A percentile compares a stretch with the other conserved stretches of the same genome.
phyloP scores from a whole-genome alignment of 2,329 filamentous ascomycete genomes.

The Fusarium sp. region DNA sequence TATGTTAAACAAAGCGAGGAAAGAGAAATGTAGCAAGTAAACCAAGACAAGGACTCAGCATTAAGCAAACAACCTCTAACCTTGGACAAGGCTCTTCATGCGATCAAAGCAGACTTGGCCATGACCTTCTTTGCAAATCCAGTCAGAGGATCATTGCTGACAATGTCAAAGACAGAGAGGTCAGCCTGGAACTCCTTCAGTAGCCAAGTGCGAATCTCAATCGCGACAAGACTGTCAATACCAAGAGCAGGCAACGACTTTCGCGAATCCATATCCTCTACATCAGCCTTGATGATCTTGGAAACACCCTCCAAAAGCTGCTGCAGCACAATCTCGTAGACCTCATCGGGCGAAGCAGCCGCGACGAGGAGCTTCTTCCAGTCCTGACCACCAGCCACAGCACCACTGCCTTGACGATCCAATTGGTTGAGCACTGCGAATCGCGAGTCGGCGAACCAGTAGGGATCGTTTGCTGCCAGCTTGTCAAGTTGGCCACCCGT shows the following conservation, averaged over 20 bases:
- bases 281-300: not conserved
- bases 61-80: rapidly evolving
- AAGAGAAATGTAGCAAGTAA: not conserved
- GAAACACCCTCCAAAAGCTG: not conserved
- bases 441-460: not conserved
- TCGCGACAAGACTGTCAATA: not conserved
- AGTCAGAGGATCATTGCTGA: not conserved
- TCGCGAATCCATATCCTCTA: not conserved
- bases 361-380: not conserved
- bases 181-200: not conserved
- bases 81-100: rapidly evolving
- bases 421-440: not conserved
- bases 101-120: not conserved
- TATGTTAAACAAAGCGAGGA: not conserved
- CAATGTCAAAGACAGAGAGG: not conserved
- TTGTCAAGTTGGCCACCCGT: not conserved
- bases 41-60: rapidly evolving
- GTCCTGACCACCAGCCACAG: not conserved
- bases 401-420: not conserved
- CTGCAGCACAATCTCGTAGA: not conserved
- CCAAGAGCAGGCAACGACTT: not conserved
- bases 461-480: not conserved
- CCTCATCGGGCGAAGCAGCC: not conserved
- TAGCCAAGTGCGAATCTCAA: not conserved
- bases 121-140: not conserved